phyloP scores from a whole-genome alignment of 1,284 basidiomycete species.

The Bondarzewia mesenterica region DNA sequence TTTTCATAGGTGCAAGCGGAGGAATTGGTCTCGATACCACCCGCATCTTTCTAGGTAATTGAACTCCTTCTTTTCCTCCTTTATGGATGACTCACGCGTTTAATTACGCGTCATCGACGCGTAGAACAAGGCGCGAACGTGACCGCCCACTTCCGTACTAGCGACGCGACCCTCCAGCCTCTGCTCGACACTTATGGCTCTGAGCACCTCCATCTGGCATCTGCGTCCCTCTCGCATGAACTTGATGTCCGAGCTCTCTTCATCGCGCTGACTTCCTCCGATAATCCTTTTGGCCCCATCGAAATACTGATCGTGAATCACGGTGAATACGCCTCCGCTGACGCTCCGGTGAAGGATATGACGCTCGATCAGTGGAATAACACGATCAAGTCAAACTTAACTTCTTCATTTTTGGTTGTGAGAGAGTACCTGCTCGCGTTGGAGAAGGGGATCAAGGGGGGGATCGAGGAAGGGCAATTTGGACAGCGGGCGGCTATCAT shows the following conservation, averaged over 20 bases:
- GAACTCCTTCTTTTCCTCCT: neutral
- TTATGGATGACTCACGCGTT: neutral
- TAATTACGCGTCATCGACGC: neutral
- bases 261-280: conserved; percentile 12
- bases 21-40: conserved; percentile 36
- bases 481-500: conserved; percentile 36
- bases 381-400: conserved; percentile 59
- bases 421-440: conserved; percentile 51
- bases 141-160: conserved; percentile 66
- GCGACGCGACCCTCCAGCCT: conserved; percentile 33
- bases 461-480: conserved; percentile 27
- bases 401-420: conserved; percentile 58
- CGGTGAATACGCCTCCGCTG: conserved; percentile 40
- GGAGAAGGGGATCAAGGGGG: conserved; percentile 30
- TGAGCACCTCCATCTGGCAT: conserved; percentile 31
- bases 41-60: conserved; percentile 41
- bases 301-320: conserved; percentile 62
- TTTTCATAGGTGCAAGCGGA: conserved; percentile 51
- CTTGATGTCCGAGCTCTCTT: conserved; percentile 41
- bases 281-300: conserved; percentile 36
- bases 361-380: conserved; percentile 55
- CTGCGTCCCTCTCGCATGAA: conserved; percentile 56
- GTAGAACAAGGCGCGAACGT: conserved; percentile 64
- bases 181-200: conserved; percentile 31
- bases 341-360: conserved; percentile 51